These are phyloP conservation scores for Leccinum subspadiceum DNA, from an alignment of 1,284 basidiomycete genomes.

Conservation along the genomic window DNA sequence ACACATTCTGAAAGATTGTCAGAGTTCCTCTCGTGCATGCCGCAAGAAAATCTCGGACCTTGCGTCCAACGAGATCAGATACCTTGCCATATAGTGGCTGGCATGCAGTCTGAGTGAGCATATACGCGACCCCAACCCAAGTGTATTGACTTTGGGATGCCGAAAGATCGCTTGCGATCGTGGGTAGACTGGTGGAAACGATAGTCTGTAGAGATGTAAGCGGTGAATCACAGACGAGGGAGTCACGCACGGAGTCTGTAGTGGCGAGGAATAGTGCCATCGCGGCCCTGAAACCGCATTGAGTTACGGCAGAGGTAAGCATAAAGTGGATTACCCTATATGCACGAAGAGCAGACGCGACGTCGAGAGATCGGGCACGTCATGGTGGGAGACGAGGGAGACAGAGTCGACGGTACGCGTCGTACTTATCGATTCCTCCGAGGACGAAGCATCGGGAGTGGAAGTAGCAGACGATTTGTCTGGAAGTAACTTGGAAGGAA, in stretches of 20 bases:
- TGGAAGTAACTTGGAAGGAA: constrained; percentile 19
- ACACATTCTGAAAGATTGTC: constrained; percentile 46
- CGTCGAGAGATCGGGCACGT: constrained; percentile 39
- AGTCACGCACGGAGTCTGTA: constrained; percentile 66
- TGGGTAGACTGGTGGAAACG: constrained; percentile 77
- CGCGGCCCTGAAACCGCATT: constrained; percentile 52
- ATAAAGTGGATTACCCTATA: constrained; percentile 44
- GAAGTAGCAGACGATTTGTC: constrained; percentile 1
- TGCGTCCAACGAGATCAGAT: constrained; percentile 75
- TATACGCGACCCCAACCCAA: constrained; percentile 81
- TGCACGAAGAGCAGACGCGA: constrained; percentile 51
- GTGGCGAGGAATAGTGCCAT: constrained; percentile 77
- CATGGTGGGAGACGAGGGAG: constrained; percentile 23
- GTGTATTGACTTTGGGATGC: constrained; percentile 71
- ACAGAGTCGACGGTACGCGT: constrained; percentile 21
- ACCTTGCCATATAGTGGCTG: constrained; percentile 77
- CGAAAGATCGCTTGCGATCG: constrained; percentile 63
- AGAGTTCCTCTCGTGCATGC: background rate
- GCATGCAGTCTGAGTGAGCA: constrained; percentile 79
- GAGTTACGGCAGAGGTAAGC: constrained; percentile 5
- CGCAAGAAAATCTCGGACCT: constrained; percentile 41
- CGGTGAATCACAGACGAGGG: constrained; percentile 12
- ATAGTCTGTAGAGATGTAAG: constrained; percentile 55
- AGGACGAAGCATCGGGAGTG: constrained; percentile 10
- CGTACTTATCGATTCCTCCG: constrained; percentile 25